Base-by-base conservation (phyloP, 306 rosid genomes). In the Argentina anserina region DNA sequence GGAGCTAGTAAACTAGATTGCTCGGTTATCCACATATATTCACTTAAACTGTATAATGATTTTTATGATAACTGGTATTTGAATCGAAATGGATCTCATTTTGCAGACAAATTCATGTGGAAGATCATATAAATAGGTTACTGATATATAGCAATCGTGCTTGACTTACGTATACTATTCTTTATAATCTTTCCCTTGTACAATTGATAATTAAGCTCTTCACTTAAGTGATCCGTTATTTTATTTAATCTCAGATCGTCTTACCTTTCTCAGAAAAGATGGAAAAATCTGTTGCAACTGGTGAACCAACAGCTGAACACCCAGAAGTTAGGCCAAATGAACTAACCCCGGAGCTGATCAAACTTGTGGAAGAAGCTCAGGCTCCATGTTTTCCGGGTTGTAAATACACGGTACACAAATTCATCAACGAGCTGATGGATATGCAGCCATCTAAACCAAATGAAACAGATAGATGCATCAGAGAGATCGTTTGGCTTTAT, bases 291-390 rank as follows among this genome's bases (percentile, higher is more conserved):
- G 31, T 23, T 53, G 60, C 31, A 1, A 53, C 29, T 23, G 31
- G 11, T 53, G 60, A 53, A 10, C 31, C 31, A 9, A 10, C 29
- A 53, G 9, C 33, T 55, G 33, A 55, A 9, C 5, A 29, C 28
- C 33, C 33, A 23, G 28, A 15, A 55, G 31, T n/a, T n/a, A n/a
- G 15, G 15, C 10, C 31, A 53, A 53, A 53, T 53, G 31, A 53
- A 53, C 60, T 53, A 55, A 55, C 61, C 17, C 61, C 61, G 17
- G 61, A 55, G 61, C 61, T 23, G 61, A 25, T 55, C 61, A 23
- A 55, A 55, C 61, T 55, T 23, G 26, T 53, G 60, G 60, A 53
- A 53, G 31, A 55, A 10, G 31, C 61, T 55, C 31, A 55, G 14
- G 61, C 21, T 55, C 61, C 61, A 25, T 9, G 3, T 25, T 55